phyloP scores from a whole-genome alignment of 345 rosid species.

The Sonneratia caseolaris region DNA sequence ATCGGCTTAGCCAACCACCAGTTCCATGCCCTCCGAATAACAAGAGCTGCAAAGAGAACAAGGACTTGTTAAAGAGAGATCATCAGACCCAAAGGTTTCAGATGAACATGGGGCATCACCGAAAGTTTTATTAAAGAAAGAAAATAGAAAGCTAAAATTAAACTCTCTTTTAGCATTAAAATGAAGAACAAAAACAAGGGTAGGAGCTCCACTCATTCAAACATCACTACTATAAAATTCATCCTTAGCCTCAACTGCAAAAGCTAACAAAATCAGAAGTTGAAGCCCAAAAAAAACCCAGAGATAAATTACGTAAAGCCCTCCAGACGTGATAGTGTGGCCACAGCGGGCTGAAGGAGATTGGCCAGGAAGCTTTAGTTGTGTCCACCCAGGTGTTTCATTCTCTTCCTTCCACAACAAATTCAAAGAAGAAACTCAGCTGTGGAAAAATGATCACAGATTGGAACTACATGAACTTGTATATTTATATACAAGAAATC shows the following conservation, averaged over 20 bases:
- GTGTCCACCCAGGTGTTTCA: slow-evolving; percentile 98
- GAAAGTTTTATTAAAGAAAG: not conserved
- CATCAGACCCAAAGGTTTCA: not conserved
- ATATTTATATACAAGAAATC: not conserved
- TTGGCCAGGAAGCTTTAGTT: slow-evolving; percentile 98
- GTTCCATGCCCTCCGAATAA: slow-evolving; percentile 97
- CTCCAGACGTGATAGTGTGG: slow-evolving; percentile 85
- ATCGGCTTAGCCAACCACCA: slow-evolving; percentile 98
- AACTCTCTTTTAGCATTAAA: not conserved
- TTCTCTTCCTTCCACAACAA: slow-evolving; percentile 87
- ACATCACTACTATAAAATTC: not conserved
- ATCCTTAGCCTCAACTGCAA: not conserved
- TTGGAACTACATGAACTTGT: not conserved
- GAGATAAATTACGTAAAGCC: slow-evolving; percentile 52
- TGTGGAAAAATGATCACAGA: slow-evolving; percentile 8
- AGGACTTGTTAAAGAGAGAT: not conserved
- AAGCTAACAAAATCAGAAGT: not conserved
- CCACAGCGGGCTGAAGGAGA: slow-evolving; percentile 93
- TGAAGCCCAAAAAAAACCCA: not conserved
- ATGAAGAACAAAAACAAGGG: not conserved
- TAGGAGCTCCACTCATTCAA: not conserved
- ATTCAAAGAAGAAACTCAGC: slow-evolving; percentile 20
- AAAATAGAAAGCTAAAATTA: not conserved
- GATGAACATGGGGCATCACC: not conserved
- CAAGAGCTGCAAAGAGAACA: slow-evolving; percentile 51